Evolutionary conservation across 306 rosid genomes (phyloP).

Genomic region (Notholithocarpus densiflorus): DNA sequence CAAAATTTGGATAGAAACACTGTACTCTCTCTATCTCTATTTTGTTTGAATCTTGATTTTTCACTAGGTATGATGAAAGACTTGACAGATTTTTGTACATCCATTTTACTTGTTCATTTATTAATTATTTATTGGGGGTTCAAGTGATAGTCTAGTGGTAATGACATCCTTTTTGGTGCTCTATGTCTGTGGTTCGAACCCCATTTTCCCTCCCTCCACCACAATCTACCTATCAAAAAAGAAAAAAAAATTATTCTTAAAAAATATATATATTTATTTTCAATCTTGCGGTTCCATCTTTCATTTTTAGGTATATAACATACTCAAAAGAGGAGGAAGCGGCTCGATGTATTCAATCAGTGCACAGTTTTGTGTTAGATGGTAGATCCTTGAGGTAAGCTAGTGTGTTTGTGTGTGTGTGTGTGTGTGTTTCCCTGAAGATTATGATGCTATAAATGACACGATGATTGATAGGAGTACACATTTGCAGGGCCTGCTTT

Average conservation of each 20-base stretch:
- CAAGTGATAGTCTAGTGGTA: no score
- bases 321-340: conserved; percentile 53
- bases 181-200: no score
- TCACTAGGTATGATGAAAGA: no score
- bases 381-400: conserved; percentile 52
- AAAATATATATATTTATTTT: not conserved
- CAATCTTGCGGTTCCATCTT: conserved; percentile 11
- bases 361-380: conserved; percentile 50
- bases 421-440: conserved; percentile 16
- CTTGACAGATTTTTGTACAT: not conserved
- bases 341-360: conserved; percentile 49
- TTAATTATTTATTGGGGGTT: no score
- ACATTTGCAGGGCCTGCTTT: conserved; percentile 50
- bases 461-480: conserved; percentile 21
- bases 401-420: not conserved
- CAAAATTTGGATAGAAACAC: not conserved
- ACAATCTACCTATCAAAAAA: no score
- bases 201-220: no score
- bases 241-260: no score
- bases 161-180: no score
- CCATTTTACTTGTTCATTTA: conserved; percentile 2
- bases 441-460: conserved; percentile 5
- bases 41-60: no score
- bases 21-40: not conserved
- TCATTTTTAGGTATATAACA: conserved; percentile 44